These are phyloP conservation scores for Acanthamoeba lenticulata DNA, from an alignment of 208 protist species.

Conservation along the genomic window DNA sequence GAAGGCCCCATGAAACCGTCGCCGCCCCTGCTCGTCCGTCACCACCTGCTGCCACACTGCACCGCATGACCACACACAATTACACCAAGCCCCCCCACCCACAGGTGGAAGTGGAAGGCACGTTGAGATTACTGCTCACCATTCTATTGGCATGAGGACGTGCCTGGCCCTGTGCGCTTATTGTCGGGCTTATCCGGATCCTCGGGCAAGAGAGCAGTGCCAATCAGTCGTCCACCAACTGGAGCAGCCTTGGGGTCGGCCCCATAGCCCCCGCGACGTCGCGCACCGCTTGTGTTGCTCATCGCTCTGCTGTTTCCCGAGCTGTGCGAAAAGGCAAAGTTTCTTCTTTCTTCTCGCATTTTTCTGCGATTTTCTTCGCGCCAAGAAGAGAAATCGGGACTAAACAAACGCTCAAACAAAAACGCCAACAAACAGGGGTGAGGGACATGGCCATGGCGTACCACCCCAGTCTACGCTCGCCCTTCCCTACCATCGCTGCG, in stretches of 20 bases:
- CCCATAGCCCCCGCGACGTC: neutral
- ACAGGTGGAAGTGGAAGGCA: no score
- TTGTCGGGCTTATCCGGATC: neutral
- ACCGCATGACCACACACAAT: neutral
- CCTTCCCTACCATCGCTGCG: no score
- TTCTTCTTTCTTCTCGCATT: neutral
- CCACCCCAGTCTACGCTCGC: no score
- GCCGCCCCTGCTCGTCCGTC: conserved; percentile 74
- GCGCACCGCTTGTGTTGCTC: neutral
- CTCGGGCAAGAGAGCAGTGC: neutral
- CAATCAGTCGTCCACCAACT: neutral
- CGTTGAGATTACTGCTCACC: no score
- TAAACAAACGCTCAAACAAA: no score
- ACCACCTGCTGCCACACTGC: conserved; percentile 56
- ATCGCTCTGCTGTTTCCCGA: neutral
- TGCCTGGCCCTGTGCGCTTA: neutral
- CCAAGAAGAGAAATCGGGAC: no score
- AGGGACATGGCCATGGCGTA: no score
- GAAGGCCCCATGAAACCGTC: conserved; percentile 92
- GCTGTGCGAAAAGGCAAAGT: neutral
- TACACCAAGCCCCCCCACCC: no score
- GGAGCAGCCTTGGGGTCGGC: neutral
- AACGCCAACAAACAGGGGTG: no score
- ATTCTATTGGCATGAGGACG: no score
- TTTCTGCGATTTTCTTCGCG: neutral